Base-by-base conservation (phyloP, 176 grass and related monocot genomes). In the Zizania latifolia region DNA sequence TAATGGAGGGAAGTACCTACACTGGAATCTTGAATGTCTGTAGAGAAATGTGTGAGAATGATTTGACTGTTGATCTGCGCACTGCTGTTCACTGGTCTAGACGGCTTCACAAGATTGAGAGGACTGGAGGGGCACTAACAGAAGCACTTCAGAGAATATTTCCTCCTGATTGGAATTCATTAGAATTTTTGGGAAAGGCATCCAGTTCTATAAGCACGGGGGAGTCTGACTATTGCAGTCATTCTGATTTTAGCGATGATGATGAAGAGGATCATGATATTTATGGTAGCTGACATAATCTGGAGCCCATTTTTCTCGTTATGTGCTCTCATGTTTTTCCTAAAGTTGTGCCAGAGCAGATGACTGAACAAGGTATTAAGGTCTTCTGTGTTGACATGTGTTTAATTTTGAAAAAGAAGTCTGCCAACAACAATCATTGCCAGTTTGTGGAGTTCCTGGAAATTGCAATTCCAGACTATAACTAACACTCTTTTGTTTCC, bases 1-100 rank as follows among this genome's bases (percentile, higher is more conserved):
- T 87, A 24, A 87, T 88, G 70, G 86, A 92, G 69, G 91, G 90
- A 69, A 76, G 83, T 72, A 77, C 90, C 44, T 86, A 87, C 44
- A 72, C 89, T 24, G 89, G 89, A 90, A 88, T 99, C 78, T 69
- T 99, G 27, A 85, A 75, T 84, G 83, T 94, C 62, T 99, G 82
- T 68, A 90, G 90, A 75, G 95, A 99, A 80, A 99, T 99, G 95
- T 72, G 72, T 68, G 84, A 94, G 35, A 92, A 90, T 73, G 82
- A 87, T 84, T 86, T 99, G 68, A 92, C 76, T 43, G 87, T 94
- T 54, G 95, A 99, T 81, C 51, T 99, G 58, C 61, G 64, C 29
- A 99, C 95, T 32, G 91, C 95, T 43, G 89, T 89, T 86, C 95
- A 99, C 86, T 99, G 89, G 92, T 92, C 95, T 9, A 99, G 70